Conservation (phyloP, 441 rosid genomes). For the Isatis lusitanica region DNA sequence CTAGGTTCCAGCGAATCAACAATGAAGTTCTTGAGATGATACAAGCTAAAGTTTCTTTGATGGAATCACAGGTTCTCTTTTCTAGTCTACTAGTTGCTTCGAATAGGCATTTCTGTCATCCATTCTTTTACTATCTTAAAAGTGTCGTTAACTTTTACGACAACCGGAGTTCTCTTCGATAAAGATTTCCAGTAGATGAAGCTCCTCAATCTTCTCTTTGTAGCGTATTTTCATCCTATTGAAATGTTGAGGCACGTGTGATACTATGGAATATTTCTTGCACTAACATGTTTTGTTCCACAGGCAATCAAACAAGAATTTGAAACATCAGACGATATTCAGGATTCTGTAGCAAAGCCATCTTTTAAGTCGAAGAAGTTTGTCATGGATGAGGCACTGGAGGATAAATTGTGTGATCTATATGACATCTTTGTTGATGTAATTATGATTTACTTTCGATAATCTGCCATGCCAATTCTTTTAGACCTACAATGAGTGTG, state of each 20-base stretch:
- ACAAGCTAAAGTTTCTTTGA: conserved; percentile 44
- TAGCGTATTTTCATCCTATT: not conserved
- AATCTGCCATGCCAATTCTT: conserved; percentile 6
- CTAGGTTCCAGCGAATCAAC: conserved; percentile 74
- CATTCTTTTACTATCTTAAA: not conserved
- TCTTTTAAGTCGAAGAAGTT: conserved; percentile 53
- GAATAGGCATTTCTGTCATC: not conserved
- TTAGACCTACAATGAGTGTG: conserved; percentile 14
- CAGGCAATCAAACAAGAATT: conserved; percentile 60
- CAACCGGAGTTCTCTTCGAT: not conserved
- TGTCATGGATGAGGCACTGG: conserved; percentile 71
- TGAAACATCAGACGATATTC: conserved; percentile 72
- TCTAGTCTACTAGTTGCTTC: not conserved
- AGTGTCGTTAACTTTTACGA: not conserved
- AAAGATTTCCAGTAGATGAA: not conserved
- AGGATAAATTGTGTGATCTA: conserved; percentile 92
- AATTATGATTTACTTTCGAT: conserved; percentile 34
- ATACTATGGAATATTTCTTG: conserved; percentile 1
- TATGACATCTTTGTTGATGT: conserved; percentile 96
- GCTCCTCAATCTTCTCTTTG: not conserved
- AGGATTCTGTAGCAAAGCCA: conserved; percentile 58
- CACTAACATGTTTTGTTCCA: not conserved
- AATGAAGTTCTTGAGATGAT: conserved; percentile 92
- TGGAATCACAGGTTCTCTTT: conserved; percentile 64
- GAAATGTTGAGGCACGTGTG: not conserved